Base-by-base conservation (phyloP, 768 basidiomycete genomes). In the Trametes punicea region DNA sequence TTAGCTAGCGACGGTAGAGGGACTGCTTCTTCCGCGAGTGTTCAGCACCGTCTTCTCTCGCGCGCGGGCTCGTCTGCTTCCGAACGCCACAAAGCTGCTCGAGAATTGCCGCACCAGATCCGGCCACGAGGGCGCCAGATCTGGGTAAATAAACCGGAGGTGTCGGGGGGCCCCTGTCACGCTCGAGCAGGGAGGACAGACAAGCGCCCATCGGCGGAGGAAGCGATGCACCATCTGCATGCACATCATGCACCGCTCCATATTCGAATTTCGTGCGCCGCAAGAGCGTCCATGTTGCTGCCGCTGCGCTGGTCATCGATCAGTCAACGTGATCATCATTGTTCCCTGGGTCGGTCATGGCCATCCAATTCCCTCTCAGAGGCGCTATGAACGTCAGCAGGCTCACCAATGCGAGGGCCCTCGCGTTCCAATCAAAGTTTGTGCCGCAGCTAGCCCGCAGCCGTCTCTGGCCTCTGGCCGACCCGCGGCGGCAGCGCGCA, bases 61-160 rank as follows among this genome's bases (percentile, higher is more conserved):
- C 52, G 29, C 49, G 49, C 40, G 45, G n/a, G 34, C 30, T 41
- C 36, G 55, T 60, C 62, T 38, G 58, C 57, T 60, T 60, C 59
- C 53, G 57, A 48, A 63, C 64, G 64, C 64, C 64, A 64, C 64
- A 60, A 64, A 64, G 64, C 51, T 58, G 46, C 54, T 60, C 53
- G 53, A 60, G 58, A 60, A 60, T 46, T 33, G 49, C 51, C 49
- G 58, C 36, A 54, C 46, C 29, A 51, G 47, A 49, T 63, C 51
- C 36, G 62, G 39, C 38, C 20, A 23, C 3, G n/a, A n/a, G n/a
- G n/a, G n/a, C n/a, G 10, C 31, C 16, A 31, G 47, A 55, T 55
- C 27, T 38, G 13, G 21, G 44, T 30, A 48, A 55, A 48, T 56
- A 46, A 47, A 39, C 64, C 64, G 61, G 61, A 62, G 61, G 58